phyloP scores from a whole-genome alignment of 257 asterid genomes.

The Nicotiana benthamiana region DNA sequence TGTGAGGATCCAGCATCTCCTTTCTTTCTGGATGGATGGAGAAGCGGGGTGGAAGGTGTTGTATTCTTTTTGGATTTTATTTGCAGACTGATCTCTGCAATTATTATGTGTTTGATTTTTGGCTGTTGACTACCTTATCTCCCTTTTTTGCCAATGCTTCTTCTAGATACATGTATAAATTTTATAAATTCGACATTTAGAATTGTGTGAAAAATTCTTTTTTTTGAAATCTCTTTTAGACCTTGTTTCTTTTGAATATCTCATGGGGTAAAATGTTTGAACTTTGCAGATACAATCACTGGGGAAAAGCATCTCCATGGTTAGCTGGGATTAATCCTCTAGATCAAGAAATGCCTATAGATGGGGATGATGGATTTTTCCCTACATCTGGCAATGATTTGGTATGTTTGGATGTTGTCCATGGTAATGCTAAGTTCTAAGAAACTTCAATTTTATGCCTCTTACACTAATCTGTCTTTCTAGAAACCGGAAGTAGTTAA shows the following conservation, averaged over 20 bases:
- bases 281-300: slow-evolving; percentile 58
- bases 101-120: not conserved
- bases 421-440: not conserved
- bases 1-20: not conserved
- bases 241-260: not conserved
- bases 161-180: not conserved
- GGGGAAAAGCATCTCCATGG: slow-evolving; percentile 98
- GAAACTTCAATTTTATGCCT: slow-evolving; percentile 8
- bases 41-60: not conserved
- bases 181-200: not conserved
- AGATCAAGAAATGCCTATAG: slow-evolving; percentile 66
- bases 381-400: slow-evolving; percentile 90
- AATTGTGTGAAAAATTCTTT: not conserved
- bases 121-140: not conserved
- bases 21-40: not conserved
- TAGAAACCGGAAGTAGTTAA: slow-evolving; percentile 93
- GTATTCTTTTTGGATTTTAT: not conserved
- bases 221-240: not conserved
- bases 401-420: slow-evolving; percentile 35
- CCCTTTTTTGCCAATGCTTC: not conserved
- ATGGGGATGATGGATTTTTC: slow-evolving; percentile 97
- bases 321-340: slow-evolving; percentile 72
- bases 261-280: slow-evolving; percentile 2
- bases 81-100: not conserved
- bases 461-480: slow-evolving; percentile 14